Evolutionary conservation across 768 basidiomycete species (phyloP).

Genomic region (Lactifluus subvellereus): DNA sequence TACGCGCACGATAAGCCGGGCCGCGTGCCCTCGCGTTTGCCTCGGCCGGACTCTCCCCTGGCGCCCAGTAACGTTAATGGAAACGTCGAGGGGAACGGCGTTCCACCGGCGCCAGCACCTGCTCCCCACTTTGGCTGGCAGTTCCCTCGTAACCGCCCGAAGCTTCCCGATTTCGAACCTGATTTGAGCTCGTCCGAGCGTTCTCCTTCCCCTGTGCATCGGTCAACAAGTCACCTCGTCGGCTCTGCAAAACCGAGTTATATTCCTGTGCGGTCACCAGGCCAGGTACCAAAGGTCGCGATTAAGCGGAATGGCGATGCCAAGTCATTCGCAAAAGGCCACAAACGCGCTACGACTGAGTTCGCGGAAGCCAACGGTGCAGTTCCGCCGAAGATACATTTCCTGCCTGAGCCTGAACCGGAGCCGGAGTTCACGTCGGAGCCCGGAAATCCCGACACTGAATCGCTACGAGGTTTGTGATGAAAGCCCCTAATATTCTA

Average conservation of each 20-base stretch:
- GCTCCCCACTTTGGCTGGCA: slow-evolving; percentile 35
- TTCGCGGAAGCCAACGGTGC: slow-evolving; percentile 27
- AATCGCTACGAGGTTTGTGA: slow-evolving; percentile 11
- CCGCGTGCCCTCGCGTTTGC: neutral
- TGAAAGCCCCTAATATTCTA: slow-evolving; percentile 23
- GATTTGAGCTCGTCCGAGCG: slow-evolving; percentile 31
- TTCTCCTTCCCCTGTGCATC: slow-evolving; percentile 23
- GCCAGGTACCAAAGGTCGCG: slow-evolving; percentile 30
- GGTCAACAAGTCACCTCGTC: slow-evolving; percentile 28
- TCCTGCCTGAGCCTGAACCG: slow-evolving; percentile 11
- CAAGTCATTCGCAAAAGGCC: slow-evolving; percentile 26
- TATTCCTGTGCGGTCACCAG: slow-evolving; percentile 42
- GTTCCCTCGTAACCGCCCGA: slow-evolving; percentile 32
- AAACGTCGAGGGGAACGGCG: slow-evolving; percentile 5
- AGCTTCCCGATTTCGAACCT: slow-evolving; percentile 39
- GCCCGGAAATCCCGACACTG: neutral
- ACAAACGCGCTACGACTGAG: slow-evolving; percentile 30
- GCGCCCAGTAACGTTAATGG: slow-evolving; percentile 9
- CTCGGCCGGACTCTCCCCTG: slow-evolving; percentile 14
- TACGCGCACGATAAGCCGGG: neutral
- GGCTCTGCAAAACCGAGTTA: slow-evolving; percentile 32
- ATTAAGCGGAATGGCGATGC: slow-evolving; percentile 12
- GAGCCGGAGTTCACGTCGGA: slow-evolving; percentile 6
- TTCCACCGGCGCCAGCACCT: slow-evolving; percentile 23
- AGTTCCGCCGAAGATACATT: slow-evolving; percentile 26